Evolutionary conservation across 805 yeast species (phyloP), one percentile per base, ranked within the genome.

Genomic region (Ogataea siamensis): DNA sequence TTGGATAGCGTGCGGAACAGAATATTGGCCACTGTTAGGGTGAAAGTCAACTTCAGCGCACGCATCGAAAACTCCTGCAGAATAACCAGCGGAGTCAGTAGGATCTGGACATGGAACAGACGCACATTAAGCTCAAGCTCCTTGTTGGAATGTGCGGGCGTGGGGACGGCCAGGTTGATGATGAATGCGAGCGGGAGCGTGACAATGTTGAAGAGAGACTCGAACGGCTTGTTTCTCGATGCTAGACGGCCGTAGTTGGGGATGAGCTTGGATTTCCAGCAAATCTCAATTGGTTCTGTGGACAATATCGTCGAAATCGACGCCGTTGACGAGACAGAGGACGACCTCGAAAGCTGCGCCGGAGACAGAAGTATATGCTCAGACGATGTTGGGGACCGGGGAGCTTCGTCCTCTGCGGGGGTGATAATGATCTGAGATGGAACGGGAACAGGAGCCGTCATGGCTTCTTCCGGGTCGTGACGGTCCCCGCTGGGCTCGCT

Each of bases 61-160:
- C 16, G n/a, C 6, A 8, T 2, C 3, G 37, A 18, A 1, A 28
- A 5, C 12, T 35, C 38, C 26, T 37, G 32, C 7, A 12, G 1
- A 2, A 49, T 21, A 6, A 52, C 29, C 9, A 44, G 28, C 3
- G 61, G 57, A 2, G 54, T 18, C 2, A 57, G 5, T 10, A 55
- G 44, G 2, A 61, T 16, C 45, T 66, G 70, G 6, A 59, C 18
- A 22, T 37, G 38, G 44, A 66, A 61, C 1, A 66, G 28, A 4
- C 29, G 28, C 40, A 39, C 47, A 33, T 40, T 59, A 37, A 42
- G 39, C 17, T 32, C 37, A 48, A 26, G 43, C 34, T 47, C 60
- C 39, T 47, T 54, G 20, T 20, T 18, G 9, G 33, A 28, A 8
- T 47, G 47, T 11, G 48, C 28, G 2, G 65, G 63, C 2, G 56